These are phyloP conservation scores for Zanthoxylum bungeanum DNA, from an alignment of 345 rosid genomes.

Conservation along the genomic window DNA sequence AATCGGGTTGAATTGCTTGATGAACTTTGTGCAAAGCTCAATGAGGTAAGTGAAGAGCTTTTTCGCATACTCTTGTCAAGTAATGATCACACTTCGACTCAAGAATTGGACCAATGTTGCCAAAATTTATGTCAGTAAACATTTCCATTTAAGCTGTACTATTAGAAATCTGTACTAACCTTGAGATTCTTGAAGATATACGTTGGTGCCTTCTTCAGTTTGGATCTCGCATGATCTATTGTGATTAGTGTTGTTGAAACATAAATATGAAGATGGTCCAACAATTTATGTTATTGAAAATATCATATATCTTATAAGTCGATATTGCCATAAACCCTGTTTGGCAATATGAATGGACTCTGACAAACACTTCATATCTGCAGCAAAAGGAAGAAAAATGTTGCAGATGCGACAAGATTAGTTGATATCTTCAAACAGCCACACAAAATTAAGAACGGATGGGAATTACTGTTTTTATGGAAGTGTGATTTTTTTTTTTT, in stretches of 20 bases:
- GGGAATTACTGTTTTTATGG: background rate
- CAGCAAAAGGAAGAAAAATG: background rate
- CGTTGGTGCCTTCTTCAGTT: background rate
- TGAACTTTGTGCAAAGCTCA: slow-evolving; percentile 64
- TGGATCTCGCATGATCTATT: background rate
- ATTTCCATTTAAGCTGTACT: background rate
- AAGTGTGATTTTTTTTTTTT: too few relatives aligned
- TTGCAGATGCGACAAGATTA: background rate
- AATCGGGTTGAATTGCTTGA: slow-evolving; percentile 71
- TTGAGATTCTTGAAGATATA: background rate
- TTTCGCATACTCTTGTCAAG: background rate
- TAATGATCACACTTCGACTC: too few relatives aligned
- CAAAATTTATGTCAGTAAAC: background rate
- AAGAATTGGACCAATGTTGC: background rate
- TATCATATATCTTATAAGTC: background rate
- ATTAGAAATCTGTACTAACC: background rate
- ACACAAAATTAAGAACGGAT: background rate
- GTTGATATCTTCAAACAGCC: background rate
- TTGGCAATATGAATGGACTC: background rate
- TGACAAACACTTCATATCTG: background rate
- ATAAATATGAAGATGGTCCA: background rate
- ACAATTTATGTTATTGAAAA: background rate
- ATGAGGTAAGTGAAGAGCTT: slow-evolving; percentile 44
- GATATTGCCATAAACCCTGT: background rate
- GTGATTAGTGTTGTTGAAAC: background rate